Evolutionary conservation across 139 green algal species (phyloP), one percentile per base, ranked within the genome.

Genomic region (Chlamydomonas applanata): DNA sequence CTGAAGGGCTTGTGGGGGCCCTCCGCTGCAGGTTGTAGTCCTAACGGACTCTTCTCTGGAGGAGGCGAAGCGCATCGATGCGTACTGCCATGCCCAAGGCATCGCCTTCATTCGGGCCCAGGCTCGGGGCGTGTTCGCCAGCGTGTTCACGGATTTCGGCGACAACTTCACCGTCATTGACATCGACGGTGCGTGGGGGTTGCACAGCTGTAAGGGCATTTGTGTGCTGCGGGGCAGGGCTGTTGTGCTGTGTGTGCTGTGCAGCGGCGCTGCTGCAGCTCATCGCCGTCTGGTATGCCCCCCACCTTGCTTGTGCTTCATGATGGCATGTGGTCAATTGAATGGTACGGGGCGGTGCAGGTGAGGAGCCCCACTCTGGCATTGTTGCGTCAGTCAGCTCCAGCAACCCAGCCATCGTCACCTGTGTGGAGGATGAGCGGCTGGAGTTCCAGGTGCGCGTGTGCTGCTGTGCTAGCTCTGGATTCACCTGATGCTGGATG

Each of bases 111-210:
- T 98, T 46, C 78, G 83, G 19, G 89, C 88, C 29, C 85, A 97
- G 70, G 90, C 90, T 7, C 81, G 83, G 11, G 96, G 96, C 49
- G 92, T 99, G 22, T 99, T 99, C 84, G 92, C 89, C 36, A 82
- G 71, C 52, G 88, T 98, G 1, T 99, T 99, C 83, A 93, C 85
- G 69, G 96, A 99, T 89, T 99, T 99, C 84, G 96, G 96, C 0
- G 80, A 87, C 1, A 33, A 61, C 3, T 99, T 98, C 75, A 85
- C 79, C 13, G 93, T 99, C 0, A 78, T 87, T 27, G 96, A 99
- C 66, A 75, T 90, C 0, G 90, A 99, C 77, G 96, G 95, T 90
- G 84, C 74, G 89, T 46, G 13, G 35, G 35, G 56, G 67, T 45
- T 25, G 14, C 4, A 27, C 25, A 67, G 25, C 34, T 62, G 34